Percentiles rank a stretch among this genome's conserved stretches.
Conservation (phyloP, 495 filamentous ascomycete species). For the Patellaria atrata region DNA sequence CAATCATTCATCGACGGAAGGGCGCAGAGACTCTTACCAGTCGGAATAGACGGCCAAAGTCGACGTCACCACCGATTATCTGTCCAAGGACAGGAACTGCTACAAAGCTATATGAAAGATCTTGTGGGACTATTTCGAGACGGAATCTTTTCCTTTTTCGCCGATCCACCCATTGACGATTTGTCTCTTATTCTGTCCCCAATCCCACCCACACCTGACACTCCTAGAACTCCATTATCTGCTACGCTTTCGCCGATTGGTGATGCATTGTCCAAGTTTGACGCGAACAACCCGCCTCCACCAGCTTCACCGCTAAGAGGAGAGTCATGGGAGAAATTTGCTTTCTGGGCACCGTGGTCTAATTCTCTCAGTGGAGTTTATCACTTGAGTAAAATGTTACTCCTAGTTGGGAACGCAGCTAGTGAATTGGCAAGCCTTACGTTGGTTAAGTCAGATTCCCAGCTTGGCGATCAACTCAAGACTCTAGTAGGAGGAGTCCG, state of each 20-base stretch:
- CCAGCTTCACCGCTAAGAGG: slow-evolving; percentile 62
- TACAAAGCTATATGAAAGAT: slow-evolving; percentile 66
- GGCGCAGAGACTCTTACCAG: slow-evolving; percentile 64
- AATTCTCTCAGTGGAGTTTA: slow-evolving; percentile 80
- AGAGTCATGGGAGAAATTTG: slow-evolving; percentile 83
- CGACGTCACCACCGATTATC: slow-evolving; percentile 73
- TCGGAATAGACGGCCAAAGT: slow-evolving; percentile 72
- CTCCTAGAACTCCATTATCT: slow-evolving; percentile 51
- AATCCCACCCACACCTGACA: slow-evolving; percentile 52
- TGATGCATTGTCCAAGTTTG: slow-evolving; percentile 40
- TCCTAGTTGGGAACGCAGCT: slow-evolving; percentile 67
- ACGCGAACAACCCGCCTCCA: slow-evolving; percentile 58
- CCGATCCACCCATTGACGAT: slow-evolving; percentile 82
- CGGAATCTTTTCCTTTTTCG: slow-evolving; percentile 64
- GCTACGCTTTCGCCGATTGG: slow-evolving; percentile 29
- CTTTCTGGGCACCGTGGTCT: slow-evolving; percentile 89
- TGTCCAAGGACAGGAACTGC: slow-evolving; percentile 47
- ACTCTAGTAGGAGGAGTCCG: slow-evolving; percentile 59
- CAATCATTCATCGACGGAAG: slow-evolving; percentile 82
- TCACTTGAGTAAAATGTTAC: slow-evolving; percentile 69
- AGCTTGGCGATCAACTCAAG: slow-evolving; percentile 33
- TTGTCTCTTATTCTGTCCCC: slow-evolving; percentile 74
- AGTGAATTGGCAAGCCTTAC: slow-evolving; percentile 68
- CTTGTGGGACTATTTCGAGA: slow-evolving; percentile 70
- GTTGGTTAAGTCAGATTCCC: slow-evolving; percentile 30